These are phyloP conservation scores for Kurtzmaniella natalensis DNA, from an alignment of 1,139 yeast genomes.

Conservation along the genomic window DNA sequence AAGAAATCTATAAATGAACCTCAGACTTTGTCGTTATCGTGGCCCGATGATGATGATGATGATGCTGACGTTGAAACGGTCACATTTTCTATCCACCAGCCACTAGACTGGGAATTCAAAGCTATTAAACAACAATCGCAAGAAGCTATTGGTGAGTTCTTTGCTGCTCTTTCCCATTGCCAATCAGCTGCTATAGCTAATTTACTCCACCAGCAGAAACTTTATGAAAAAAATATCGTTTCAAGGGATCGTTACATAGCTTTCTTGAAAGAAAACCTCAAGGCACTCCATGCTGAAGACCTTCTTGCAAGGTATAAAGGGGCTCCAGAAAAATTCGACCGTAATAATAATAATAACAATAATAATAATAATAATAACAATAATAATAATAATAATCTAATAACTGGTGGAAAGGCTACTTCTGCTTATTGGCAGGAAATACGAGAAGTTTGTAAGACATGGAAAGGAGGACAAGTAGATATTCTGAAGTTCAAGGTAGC, in stretches of 20 bases:
- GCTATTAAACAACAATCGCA: constrained; percentile 11
- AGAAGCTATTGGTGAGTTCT: constrained; percentile 12
- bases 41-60: background rate
- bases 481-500: too few relatives aligned
- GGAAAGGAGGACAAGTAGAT: background rate
- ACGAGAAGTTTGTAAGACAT: background rate
- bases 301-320: constrained; percentile 23
- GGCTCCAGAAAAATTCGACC: background rate
- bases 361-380: constrained; percentile 4
- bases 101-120: constrained; percentile 22
- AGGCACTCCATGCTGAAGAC: constrained; percentile 33
- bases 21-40: too few relatives aligned
- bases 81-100: background rate
- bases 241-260: constrained; percentile 32
- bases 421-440: constrained; percentile 2
- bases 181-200: constrained; percentile 22
- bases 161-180: constrained; percentile 20
- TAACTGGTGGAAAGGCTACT: constrained; percentile 10
- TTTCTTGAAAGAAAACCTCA: constrained; percentile 34
- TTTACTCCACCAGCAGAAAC: constrained; percentile 16
- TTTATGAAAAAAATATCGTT: constrained; percentile 19
- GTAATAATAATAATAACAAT: constrained; percentile 1
- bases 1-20: constrained; percentile 2
- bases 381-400: constrained; percentile 9
- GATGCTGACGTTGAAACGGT: background rate